Evolutionary conservation across 169 alveolate species (phyloP).

Genomic region (Plasmodium sp.): DNA sequence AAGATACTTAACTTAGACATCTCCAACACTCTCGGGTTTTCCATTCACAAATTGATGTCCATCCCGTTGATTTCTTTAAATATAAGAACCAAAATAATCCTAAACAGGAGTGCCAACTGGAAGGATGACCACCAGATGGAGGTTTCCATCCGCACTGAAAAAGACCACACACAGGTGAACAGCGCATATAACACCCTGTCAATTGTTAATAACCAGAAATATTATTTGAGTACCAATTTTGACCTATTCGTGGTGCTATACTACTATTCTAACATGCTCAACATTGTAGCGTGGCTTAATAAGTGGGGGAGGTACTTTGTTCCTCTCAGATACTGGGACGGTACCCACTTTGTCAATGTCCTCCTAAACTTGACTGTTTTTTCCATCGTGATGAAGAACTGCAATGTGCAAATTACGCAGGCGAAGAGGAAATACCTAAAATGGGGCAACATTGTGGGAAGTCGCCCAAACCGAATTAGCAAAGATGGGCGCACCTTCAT

Average conservation of each 20-base stretch:
- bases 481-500: neutral
- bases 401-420: slow-evolving; percentile 48
- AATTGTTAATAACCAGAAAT: slow-evolving; percentile 44
- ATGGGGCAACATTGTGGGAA: neutral
- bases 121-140: neutral
- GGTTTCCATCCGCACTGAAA: neutral
- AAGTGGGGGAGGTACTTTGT: slow-evolving; percentile 50
- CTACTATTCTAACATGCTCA: slow-evolving; percentile 46
- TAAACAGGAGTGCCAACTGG: neutral
- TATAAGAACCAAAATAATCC: neutral
- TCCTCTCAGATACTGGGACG: slow-evolving; percentile 44
- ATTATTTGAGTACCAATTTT: slow-evolving; percentile 60
- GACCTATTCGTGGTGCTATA: slow-evolving; percentile 55
- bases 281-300: slow-evolving; percentile 47
- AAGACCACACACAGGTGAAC: neutral
- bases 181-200: slow-evolving; percentile 19
- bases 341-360: slow-evolving; percentile 6
- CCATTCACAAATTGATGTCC: slow-evolving; percentile 72
- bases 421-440: slow-evolving; percentile 38
- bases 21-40: slow-evolving; percentile 47
- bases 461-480: neutral
- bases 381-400: slow-evolving; percentile 45
- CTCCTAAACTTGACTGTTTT: slow-evolving; percentile 47
- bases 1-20: slow-evolving; percentile 56
- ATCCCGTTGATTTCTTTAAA: slow-evolving; percentile 49